Base-by-base conservation (phyloP, 139 green algal species). In the Nannochloris sp. region DNA sequence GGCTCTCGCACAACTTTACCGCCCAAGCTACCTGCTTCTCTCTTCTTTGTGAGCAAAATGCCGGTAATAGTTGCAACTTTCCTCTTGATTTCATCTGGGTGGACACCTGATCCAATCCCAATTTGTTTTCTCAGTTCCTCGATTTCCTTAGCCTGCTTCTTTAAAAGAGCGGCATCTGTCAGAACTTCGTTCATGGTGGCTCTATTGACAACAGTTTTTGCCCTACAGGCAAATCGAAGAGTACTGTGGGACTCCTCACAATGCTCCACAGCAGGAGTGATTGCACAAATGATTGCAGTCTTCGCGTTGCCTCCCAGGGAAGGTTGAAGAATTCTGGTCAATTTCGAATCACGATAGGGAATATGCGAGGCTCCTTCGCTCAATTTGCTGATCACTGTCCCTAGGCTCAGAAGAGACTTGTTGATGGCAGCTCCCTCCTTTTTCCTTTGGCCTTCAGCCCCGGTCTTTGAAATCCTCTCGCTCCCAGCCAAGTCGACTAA, bases 401-500 rank as follows among this genome's bases (percentile, higher is more conserved):
- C 71, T 57, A 89, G 78, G 21, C 73, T 82, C 10, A 81, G 85
- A 56, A 90, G 74, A 4, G 67, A 81, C 34, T 83, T 69, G 76
- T 92, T 92, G 70, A 92, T 92, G 65, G 61, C 71, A 40, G 73
- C 78, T 15, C 83, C 83, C 69, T 92, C 85, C 14, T 37, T 81
- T 31, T 81, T 81, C 3, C 83, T 61, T 60, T 83, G 63, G 4
- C 84, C 84, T 60, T 58, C 56, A 63, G 74, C 79, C 18, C 78
- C 80, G 10, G 74, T 89, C 71, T 95, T 95, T 58, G 81, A 88
- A 62, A 94, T 83, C n/a, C 92, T 69, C 82, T 98, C 92, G 61
- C 78, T 92, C 48, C 93, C 93, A 5, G 92, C 92, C 53, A 98
- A 72, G 76, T 98, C 92, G 60, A 97, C 93, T 64, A 98, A 71